Conservation (phyloP, 345 rosid species). For the Pistacia atlantica region DNA sequence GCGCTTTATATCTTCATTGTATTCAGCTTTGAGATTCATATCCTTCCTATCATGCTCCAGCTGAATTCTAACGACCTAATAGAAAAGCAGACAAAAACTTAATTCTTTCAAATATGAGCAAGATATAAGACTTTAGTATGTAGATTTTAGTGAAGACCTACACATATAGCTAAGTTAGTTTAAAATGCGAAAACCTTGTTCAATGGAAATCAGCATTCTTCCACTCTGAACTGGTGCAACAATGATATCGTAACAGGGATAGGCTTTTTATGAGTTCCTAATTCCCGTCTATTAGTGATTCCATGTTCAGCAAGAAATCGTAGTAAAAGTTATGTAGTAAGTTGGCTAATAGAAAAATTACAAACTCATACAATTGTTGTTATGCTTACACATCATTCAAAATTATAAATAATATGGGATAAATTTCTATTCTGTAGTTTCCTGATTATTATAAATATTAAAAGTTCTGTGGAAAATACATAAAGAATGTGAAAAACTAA, state of each 20-base stretch:
- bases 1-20: slow-evolving; percentile 65
- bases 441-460: neutral
- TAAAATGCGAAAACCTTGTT: neutral
- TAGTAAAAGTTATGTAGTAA: neutral
- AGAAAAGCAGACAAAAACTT: slow-evolving; percentile 11
- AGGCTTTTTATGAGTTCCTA: neutral
- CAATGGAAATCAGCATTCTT: slow-evolving; percentile 11
- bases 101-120: slow-evolving; percentile 1
- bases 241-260: neutral
- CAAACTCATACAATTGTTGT: neutral
- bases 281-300: neutral
- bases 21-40: slow-evolving; percentile 56
- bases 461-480: neutral
- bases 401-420: neutral
- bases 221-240: neutral
- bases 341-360: neutral
- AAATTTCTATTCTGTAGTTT: neutral
- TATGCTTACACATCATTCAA: neutral
- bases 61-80: slow-evolving; percentile 56
- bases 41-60: slow-evolving; percentile 62
- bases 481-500: neutral
- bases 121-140: neutral
- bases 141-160: neutral
- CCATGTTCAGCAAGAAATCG: neutral
- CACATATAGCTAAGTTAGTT: neutral